Conservation (phyloP, 768 basidiomycete species). For the Stropharia rugosoannulata region DNA sequence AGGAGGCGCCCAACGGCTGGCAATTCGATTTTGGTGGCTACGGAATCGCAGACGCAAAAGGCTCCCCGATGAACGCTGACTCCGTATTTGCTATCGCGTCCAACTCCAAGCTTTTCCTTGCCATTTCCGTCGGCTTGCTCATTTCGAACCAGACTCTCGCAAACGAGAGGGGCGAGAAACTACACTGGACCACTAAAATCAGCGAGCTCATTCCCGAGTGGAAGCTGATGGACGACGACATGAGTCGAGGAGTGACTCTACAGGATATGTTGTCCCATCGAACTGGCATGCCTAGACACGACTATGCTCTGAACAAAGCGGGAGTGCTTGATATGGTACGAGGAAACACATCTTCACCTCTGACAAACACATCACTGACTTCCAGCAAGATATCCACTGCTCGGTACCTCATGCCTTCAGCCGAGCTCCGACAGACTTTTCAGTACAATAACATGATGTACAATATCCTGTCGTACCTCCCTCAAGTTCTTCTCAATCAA, state of each 20-base stretch:
- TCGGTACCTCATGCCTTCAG: conserved; percentile 37
- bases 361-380: background rate
- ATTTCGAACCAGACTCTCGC: conserved; percentile 35
- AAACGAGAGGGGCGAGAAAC: conserved; percentile 23
- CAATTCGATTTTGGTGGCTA: conserved; percentile 37
- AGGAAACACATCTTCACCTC: background rate
- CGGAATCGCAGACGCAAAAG: conserved; percentile 32
- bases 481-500: conserved; percentile 35
- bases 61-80: conserved; percentile 37
- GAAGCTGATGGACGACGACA: conserved; percentile 36
- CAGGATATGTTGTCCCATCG: conserved; percentile 44
- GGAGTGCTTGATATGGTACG: conserved; percentile 36
- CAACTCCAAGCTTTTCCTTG: conserved; percentile 41
- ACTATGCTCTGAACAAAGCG: conserved; percentile 28
- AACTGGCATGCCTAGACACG: conserved; percentile 46
- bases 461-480: conserved; percentile 38
- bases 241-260: conserved; percentile 30
- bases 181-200: conserved; percentile 38
- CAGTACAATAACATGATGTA: conserved; percentile 51
- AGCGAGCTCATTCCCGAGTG: conserved; percentile 38
- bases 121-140: conserved; percentile 37
- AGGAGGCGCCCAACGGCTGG: conserved; percentile 29
- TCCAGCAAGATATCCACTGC: conserved; percentile 31
- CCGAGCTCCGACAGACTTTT: conserved; percentile 38
- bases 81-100: conserved; percentile 45